Conservation (phyloP, 2,329 filamentous ascomycete species). For the Xylogone sp. region DNA sequence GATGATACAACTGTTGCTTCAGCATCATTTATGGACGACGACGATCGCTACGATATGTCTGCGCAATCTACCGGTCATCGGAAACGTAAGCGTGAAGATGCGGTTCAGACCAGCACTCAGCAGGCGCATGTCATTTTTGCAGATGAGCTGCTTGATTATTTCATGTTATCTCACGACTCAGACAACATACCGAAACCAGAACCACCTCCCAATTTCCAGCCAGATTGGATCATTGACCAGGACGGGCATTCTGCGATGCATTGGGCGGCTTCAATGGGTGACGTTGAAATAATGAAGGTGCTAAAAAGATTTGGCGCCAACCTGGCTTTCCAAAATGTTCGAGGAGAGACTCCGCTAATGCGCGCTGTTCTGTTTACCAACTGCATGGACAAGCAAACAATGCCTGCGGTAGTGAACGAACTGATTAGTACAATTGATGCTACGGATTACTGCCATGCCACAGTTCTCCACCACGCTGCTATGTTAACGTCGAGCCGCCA, state of each 20-base stretch:
- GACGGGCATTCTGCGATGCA: conserved; percentile 91
- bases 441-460: conserved; percentile 76
- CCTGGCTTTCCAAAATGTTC: conserved; percentile 64
- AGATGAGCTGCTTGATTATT: conserved; percentile 93
- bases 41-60: conserved; percentile 69
- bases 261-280: conserved; percentile 97
- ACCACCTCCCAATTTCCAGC: conserved; percentile 80
- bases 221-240: conserved; percentile 89
- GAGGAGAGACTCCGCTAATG: conserved; percentile 89
- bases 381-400: conserved; percentile 89
- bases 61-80: conserved; percentile 59
- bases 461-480: conserved; percentile 91
- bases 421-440: conserved; percentile 77
- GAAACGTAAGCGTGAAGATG: conserved; percentile 77
- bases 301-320: conserved; percentile 77
- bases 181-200: conserved; percentile 61
- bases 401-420: conserved; percentile 78
- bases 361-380: conserved; percentile 95
- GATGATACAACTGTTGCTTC: conserved; percentile 82
- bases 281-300: conserved; percentile 85
- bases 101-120: conserved; percentile 61
- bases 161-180: conserved; percentile 76
- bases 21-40: conserved; percentile 80
- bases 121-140: conserved; percentile 88
- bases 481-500: conserved; percentile 78